Evolutionary conservation across 2,329 filamentous ascomycete genomes (phyloP), one percentile per base, ranked within the genome.

Genomic region (Trichoderma polysporum): DNA sequence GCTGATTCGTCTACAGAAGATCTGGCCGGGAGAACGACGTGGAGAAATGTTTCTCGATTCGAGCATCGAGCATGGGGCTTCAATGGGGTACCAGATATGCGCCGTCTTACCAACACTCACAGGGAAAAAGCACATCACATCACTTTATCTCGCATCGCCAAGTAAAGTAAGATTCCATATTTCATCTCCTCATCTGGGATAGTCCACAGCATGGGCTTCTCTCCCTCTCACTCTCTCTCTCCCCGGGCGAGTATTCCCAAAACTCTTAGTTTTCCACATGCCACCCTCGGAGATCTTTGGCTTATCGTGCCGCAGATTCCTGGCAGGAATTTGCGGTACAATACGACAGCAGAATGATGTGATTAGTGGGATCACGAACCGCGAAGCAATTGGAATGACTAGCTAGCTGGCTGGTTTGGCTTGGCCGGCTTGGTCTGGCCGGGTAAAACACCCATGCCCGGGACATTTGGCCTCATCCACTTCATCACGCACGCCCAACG

Each of bases 1-100:
- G 19, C 57, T 60, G 41, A 60, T 60, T 49, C 10, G 29, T 60
- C 41, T 60, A 47, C n/a, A 49, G 57, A 60, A 49, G 41, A 60
- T 49, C 29, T 49, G 29, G 22, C 29, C 5, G 19, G 15, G 22
- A 49, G 41, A 12, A 47, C 56, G 10, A 31, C 39, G 15, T 27
- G 37, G 56, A 45, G 27, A 29, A 45, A 45, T 29, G 15, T 19
- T 12, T 12, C 27, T 31, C 17, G 37, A 31, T 58, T 58, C 12
- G 10, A 58, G 39, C 37, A 58, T 45, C 8, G 39, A n/a, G n/a
- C 17, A 45, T 45, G 39, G 41, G 41, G n/a, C 41, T 2, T 45
- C 15, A 41, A 58, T 10, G 25, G 25, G 17, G 27, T 2, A 8
- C 27, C 10, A 2, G 39, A 59, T 33, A 29, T 19, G 35, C 37